Percentiles rank a stretch among this genome's conserved stretches.
These are phyloP conservation scores for Harringtonia aguacate DNA, from an alignment of 2,329 filamentous ascomycete species.

Conservation along the genomic window DNA sequence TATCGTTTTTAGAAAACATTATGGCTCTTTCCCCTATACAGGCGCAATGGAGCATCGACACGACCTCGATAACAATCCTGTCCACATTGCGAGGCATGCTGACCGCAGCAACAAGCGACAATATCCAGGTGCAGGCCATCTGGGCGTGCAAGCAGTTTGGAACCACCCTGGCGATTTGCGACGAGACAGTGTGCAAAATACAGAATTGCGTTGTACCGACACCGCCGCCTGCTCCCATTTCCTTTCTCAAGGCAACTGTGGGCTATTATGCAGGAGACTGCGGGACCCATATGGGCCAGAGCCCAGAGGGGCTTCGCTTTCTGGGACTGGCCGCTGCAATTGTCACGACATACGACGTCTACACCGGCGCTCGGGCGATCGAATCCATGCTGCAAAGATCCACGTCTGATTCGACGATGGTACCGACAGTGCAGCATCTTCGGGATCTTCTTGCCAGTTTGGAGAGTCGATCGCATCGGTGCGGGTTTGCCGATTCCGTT, in stretches of 20 bases:
- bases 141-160: constrained; percentile 17
- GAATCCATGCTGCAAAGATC: constrained; percentile 3
- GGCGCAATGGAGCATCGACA: constrained; percentile 4
- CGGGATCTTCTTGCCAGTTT: constrained; percentile 5
- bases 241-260: constrained; percentile 6
- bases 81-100: constrained; percentile 9
- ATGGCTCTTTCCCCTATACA: neutral
- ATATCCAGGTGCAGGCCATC: constrained; percentile 14
- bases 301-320: constrained; percentile 10
- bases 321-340: constrained; percentile 9
- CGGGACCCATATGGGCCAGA: constrained; percentile 5
- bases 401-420: constrained; percentile 3
- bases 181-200: constrained; percentile 12
- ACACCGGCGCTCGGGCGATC: constrained; percentile 1
- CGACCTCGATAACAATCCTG: constrained; percentile 5
- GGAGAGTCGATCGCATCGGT: constrained; percentile 2
- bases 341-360: constrained; percentile 2
- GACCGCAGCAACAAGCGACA: constrained; percentile 14
- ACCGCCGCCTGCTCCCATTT: constrained; percentile 2
- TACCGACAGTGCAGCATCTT: constrained; percentile 6
- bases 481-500: constrained; percentile 5
- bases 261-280: constrained; percentile 8
- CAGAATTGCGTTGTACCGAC: constrained; percentile 8
- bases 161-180: constrained; percentile 13
- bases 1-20: too few relatives aligned